A percentile compares a stretch with the other conserved stretches of the same genome.
These are phyloP conservation scores for Vitis labrusca DNA, from an alignment of 164 flowering plant genomes.

Conservation along the genomic window DNA sequence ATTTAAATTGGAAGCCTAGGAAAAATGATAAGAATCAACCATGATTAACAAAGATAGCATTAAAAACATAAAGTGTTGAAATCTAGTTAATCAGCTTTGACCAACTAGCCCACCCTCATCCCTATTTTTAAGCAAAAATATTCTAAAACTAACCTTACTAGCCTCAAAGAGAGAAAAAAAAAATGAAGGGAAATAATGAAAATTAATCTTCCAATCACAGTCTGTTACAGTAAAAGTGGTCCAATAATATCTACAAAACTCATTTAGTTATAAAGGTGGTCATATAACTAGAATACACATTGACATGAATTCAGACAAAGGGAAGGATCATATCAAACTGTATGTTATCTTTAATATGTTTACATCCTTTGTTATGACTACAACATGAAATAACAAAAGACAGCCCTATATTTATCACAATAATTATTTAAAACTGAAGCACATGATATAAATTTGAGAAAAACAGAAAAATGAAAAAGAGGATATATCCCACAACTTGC, in stretches of 20 bases:
- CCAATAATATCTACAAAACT: neutral
- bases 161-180: no score
- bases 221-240: neutral
- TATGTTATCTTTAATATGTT: neutral
- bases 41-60: no score
- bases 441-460: neutral
- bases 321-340: neutral
- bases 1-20: no score
- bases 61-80: no score
- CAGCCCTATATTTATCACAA: neutral
- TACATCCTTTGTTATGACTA: neutral
- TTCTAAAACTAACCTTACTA: no score
- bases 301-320: neutral
- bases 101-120: no score
- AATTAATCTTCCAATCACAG: neutral
- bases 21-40: no score
- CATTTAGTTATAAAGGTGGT: neutral
- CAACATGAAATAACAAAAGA: neutral
- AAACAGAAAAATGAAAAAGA: neutral
- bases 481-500: neutral
- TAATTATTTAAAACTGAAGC: neutral
- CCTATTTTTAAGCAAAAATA: no score
- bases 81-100: no score
- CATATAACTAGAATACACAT: neutral
- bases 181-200: neutral